These are phyloP conservation scores for Andalucia godoyi DNA, from an alignment of 78 protist genomes.

Conservation along the genomic window DNA sequence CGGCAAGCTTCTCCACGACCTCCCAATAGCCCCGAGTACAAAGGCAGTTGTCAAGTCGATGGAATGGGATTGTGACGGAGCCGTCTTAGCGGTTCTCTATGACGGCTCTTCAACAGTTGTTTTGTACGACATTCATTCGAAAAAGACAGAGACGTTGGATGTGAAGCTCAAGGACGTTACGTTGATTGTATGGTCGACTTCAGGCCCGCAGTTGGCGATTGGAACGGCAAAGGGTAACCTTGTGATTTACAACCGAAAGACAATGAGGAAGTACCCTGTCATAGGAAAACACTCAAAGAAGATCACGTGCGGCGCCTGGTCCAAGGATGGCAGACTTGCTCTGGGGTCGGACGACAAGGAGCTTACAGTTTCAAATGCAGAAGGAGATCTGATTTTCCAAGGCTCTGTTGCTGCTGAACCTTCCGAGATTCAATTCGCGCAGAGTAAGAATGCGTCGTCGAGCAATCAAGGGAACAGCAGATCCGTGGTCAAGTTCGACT, in stretches of 20 bases:
- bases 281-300: conserved; percentile 44
- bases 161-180: neutral
- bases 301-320: conserved; percentile 58
- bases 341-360: conserved; percentile 34
- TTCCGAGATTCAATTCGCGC: neutral
- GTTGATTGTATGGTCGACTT: neutral
- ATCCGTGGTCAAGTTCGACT: neutral
- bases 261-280: conserved; percentile 22
- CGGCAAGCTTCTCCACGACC: neutral
- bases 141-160: conserved; percentile 12
- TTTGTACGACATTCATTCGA: neutral
- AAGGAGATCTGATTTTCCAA: conserved; percentile 6
- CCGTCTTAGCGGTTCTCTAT: conserved; percentile 23
- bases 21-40: neutral
- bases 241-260: conserved; percentile 20
- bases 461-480: neutral
- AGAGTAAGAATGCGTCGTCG: neutral
- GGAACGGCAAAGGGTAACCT: conserved; percentile 28
- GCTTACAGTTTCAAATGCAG: conserved; percentile 5
- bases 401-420: neutral
- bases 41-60: neutral
- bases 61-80: conserved; percentile 40
- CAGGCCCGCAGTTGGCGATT: conserved; percentile 28
- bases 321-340: conserved; percentile 10
- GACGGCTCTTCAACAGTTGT: neutral